Percentiles rank a stretch among this genome's conserved stretches.
Evolutionary conservation across 768 basidiomycete species (phyloP).

Genomic region (Saitozyma podzolica): DNA sequence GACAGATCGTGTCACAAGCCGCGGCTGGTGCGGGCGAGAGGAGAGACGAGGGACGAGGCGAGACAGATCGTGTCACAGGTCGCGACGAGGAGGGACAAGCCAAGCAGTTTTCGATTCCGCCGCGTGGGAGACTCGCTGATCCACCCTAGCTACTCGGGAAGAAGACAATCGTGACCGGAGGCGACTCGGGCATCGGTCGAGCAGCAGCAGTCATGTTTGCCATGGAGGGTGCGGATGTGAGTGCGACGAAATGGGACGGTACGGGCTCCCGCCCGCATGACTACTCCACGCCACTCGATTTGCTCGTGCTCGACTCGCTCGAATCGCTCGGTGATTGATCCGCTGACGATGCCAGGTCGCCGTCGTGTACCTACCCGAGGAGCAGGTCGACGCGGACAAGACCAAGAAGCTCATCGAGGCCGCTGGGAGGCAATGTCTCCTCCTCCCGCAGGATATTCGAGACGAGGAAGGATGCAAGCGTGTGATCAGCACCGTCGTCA

Average conservation of each 20-base stretch:
- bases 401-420: slow-evolving; percentile 36
- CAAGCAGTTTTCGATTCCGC: not conserved
- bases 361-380: slow-evolving; percentile 60
- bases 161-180: slow-evolving; percentile 59
- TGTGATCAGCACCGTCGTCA: slow-evolving; percentile 46
- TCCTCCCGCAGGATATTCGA: slow-evolving; percentile 51
- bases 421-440: slow-evolving; percentile 40
- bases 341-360: slow-evolving; percentile 51
- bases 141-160: slow-evolving; percentile 55
- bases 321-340: no score
- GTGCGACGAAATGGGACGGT: slow-evolving; percentile 19
- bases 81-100: no score
- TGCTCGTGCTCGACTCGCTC: no score
- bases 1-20: not conserved
- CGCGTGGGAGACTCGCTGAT: not conserved
- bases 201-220: slow-evolving; percentile 56
- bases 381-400: slow-evolving; percentile 57
- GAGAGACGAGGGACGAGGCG: not conserved
- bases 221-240: slow-evolving; percentile 53
- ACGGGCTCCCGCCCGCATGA: no score
- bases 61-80: no score
- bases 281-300: no score
- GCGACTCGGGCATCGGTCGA: slow-evolving; percentile 59
- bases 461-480: slow-evolving; percentile 50
- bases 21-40: not conserved